These are phyloP conservation scores for Magnusiomyces sp. DNA, from an alignment of 1,139 yeast species.

Conservation along the genomic window DNA sequence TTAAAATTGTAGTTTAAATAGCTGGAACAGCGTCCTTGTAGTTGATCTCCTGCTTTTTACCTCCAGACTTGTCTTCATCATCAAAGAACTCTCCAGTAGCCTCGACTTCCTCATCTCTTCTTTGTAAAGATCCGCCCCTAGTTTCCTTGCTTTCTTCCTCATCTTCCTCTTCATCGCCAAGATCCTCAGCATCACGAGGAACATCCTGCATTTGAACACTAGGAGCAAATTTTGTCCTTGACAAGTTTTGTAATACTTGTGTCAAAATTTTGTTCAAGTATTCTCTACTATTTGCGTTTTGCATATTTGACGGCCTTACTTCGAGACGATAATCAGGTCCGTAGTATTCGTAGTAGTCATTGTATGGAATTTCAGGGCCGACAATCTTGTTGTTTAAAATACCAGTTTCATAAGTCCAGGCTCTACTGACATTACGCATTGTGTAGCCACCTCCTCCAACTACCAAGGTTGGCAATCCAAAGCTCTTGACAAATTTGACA, in stretches of 20 bases:
- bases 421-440: slow-evolving; percentile 85
- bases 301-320: slow-evolving; percentile 82
- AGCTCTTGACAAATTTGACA: slow-evolving; percentile 74
- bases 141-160: slow-evolving; percentile 78
- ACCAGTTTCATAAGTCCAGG: slow-evolving; percentile 95
- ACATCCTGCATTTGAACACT: slow-evolving; percentile 86
- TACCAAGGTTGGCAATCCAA: slow-evolving; percentile 82
- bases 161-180: slow-evolving; percentile 49
- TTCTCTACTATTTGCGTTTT: slow-evolving; percentile 79
- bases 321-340: slow-evolving; percentile 78
- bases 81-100: slow-evolving; percentile 33
- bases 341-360: slow-evolving; percentile 64
- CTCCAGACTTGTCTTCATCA: slow-evolving; percentile 30
- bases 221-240: slow-evolving; percentile 85
- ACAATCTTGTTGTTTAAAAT: slow-evolving; percentile 61
- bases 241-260: slow-evolving; percentile 70
- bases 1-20: too few species aligned
- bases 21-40: too few species aligned
- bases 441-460: slow-evolving; percentile 98
- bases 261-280: slow-evolving; percentile 73
- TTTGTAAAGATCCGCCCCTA: slow-evolving; percentile 82
- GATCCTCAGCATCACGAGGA: slow-evolving; percentile 74
- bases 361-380: slow-evolving; percentile 75
- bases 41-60: slow-evolving; percentile 15
- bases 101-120: slow-evolving; percentile 60